Percentiles rank a stretch among this genome's conserved stretches.
phyloP scores from a whole-genome alignment of 2,329 filamentous ascomycete species.

The Penicillium crustosum region DNA sequence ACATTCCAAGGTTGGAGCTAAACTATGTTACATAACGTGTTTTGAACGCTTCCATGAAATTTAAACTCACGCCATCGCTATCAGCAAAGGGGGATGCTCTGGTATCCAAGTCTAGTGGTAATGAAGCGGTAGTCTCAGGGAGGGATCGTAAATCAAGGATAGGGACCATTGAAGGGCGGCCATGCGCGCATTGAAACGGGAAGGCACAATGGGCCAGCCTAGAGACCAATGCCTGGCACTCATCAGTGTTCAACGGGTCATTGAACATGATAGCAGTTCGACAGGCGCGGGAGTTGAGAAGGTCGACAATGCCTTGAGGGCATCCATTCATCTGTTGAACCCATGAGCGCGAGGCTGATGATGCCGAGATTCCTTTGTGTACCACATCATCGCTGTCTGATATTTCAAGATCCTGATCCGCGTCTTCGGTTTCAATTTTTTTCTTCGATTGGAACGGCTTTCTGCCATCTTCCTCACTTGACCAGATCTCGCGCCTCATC shows the following conservation, averaged over 20 bases:
- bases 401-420: background rate
- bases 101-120: background rate
- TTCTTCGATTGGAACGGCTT: slow-evolving; percentile 5
- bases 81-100: background rate
- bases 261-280: slow-evolving; percentile 54
- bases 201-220: slow-evolving; percentile 45
- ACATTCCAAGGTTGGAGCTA: background rate
- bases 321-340: slow-evolving; percentile 65
- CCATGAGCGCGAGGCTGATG: slow-evolving; percentile 47
- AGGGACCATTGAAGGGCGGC: slow-evolving; percentile 50
- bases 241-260: slow-evolving; percentile 39
- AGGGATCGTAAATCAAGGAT: slow-evolving; percentile 36
- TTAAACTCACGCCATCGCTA: slow-evolving; percentile 1
- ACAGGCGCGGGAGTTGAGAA: slow-evolving; percentile 52
- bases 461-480: slow-evolving; percentile 51
- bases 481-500: slow-evolving; percentile 73
- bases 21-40: slow-evolving; percentile 15
- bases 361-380: background rate
- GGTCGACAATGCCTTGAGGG: slow-evolving; percentile 71
- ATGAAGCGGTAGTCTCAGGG: background rate
- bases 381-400: background rate
- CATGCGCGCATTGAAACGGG: slow-evolving; percentile 54
- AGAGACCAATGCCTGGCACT: slow-evolving; percentile 42
- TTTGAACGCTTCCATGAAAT: slow-evolving; percentile 21
- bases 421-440: background rate